Percentiles rank a stretch among this genome's conserved stretches.
Evolutionary conservation across 805 yeast species (phyloP).

Genomic region (Zygosaccharomyces gambellarensis): DNA sequence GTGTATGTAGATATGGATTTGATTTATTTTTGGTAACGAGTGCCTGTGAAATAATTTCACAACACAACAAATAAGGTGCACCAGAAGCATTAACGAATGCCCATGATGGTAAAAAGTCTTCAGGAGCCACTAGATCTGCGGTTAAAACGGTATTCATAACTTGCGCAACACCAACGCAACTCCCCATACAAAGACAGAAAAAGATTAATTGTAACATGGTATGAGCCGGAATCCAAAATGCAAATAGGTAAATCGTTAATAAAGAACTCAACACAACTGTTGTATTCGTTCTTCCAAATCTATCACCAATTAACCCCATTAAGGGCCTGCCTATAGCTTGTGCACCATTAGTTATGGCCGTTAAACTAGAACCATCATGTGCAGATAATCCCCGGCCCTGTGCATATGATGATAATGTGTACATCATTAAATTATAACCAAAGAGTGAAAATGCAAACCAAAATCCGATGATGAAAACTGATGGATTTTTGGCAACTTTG

Average conservation of each 20-base stretch:
- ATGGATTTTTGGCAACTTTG: conserved; percentile 30
- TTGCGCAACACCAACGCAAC: conserved; percentile 43
- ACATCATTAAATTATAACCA: conserved; percentile 43
- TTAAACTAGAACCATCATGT: conserved; percentile 41
- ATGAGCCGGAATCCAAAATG: conserved; percentile 46
- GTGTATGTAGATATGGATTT: conserved; percentile 54
- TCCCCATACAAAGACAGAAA: conserved; percentile 43
- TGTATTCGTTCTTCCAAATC: conserved; percentile 44
- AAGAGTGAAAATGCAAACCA: conserved; percentile 38
- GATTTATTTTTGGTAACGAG: conserved; percentile 27
- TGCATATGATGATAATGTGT: conserved; percentile 45
- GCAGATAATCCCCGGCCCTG: conserved; percentile 43
- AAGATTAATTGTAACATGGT: conserved; percentile 39
- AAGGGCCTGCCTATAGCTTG: conserved; percentile 48
- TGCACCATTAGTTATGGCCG: conserved; percentile 43
- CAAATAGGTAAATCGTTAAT: conserved; percentile 38
- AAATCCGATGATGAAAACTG: conserved; percentile 33
- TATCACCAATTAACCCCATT: conserved; percentile 44
- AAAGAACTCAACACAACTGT: conserved; percentile 37
- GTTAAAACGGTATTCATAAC: conserved; percentile 40
- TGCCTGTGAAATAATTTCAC: conserved; percentile 54
- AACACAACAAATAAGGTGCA: conserved; percentile 37
- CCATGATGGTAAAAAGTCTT: conserved; percentile 39
- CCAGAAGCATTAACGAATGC: conserved; percentile 33
- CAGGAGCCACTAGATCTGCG: conserved; percentile 40